Conservation (phyloP, 1,284 basidiomycete genomes). For the Ganoderma boninense region DNA sequence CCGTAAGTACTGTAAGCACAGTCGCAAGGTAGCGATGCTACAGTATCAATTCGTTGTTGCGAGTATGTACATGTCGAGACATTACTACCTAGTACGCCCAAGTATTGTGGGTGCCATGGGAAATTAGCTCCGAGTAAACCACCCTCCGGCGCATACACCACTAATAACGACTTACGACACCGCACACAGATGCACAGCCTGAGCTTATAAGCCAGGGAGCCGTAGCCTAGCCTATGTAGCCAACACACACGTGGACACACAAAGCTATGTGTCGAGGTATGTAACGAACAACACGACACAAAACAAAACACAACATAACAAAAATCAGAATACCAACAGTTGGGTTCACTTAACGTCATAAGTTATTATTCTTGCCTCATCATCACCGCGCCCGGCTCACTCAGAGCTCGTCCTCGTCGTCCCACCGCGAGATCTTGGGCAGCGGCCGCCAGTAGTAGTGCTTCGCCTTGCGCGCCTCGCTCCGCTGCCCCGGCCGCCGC, state of each 20-base stretch:
- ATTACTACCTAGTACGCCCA: no score
- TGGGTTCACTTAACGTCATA: conserved; percentile 10
- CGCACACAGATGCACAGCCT: background rate
- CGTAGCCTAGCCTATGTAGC: background rate
- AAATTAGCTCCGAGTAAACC: no score
- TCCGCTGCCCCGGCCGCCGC: conserved; percentile 75
- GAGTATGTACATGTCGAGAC: no score
- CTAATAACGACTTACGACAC: background rate
- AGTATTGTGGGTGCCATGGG: no score
- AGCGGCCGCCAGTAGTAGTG: conserved; percentile 80
- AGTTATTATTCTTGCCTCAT: background rate
- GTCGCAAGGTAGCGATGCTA: no score
- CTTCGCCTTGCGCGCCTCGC: conserved; percentile 80
- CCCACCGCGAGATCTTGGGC: conserved; percentile 45
- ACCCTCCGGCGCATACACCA: background rate
- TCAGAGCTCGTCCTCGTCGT: conserved; percentile 43
- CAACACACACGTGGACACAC: background rate
- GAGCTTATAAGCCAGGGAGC: background rate
- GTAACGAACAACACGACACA: background rate
- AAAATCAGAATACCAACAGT: background rate
- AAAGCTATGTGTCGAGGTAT: background rate
- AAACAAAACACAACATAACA: no score
- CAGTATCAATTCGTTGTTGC: no score
- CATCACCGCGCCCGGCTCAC: background rate
- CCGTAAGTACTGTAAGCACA: no score